Evolutionary conservation across 2,329 filamentous ascomycete genomes (phyloP), one percentile per base, ranked within the genome.

Genomic region (Hysterium pulicare): DNA sequence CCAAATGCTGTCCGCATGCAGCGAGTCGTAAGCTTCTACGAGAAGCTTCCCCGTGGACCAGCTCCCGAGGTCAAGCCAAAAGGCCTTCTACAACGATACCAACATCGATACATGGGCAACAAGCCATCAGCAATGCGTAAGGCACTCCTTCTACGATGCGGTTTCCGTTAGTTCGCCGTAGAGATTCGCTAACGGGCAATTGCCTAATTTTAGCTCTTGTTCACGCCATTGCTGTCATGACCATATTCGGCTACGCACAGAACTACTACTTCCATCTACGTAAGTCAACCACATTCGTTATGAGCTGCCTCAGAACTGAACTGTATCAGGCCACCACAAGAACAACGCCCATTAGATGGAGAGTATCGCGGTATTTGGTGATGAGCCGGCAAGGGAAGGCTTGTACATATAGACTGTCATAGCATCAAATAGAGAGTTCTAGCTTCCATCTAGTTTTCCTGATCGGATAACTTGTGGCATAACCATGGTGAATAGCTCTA

Each of bases 211-310:
- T 61, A 98, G 93, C 93, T 53, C 81, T 98, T 66, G 78, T 95
- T 61, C 93, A 98, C 73, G 78, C 83, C 61, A 85, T 98, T 61
- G 83, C 79, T 58, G 77, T 82, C 67, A 75, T 98, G 50, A 74
- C 95, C 54, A 72, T 82, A 55, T 68, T 97, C 58, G 91, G 93
- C 64, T 98, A 98, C 74, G 87, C 86, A 61, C 89, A 97, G 77
- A 90, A 95, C 78, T 98, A 98, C 84, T 97, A 98, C 82, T 97
- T 95, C 87, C 94, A 98, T 76, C 81, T 98, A 66, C 89, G 93
- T 98, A 84, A 73, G 88, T 83, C 43, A 38, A 16, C 9, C 16
- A 40, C 28, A 40, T 35, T 46, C 49, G 40, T 50, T 37, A 40
- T 15, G 22, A n/a, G 20, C 28, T 11, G 20, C 5, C 15, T 38